Base-by-base conservation (phyloP, 169 alveolate species). In the Eimeria necatrix region DNA sequence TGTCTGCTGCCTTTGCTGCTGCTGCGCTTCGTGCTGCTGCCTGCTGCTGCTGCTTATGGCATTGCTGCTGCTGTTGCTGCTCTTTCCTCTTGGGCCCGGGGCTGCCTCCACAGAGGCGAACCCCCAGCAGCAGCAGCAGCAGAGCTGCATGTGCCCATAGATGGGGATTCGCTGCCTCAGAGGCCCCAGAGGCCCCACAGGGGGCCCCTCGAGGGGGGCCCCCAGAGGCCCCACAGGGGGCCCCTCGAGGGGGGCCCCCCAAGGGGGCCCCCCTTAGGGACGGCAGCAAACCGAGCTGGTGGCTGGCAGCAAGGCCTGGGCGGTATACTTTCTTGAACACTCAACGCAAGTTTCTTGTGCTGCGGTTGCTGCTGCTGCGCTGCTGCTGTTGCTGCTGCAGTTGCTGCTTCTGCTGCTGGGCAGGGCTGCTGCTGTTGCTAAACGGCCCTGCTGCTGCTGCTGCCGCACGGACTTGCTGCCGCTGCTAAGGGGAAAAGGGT, bases 1-100 rank as follows among this genome's bases (percentile, higher is more conserved):
- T 81, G 90, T 53, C 90, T 81, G 90, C 14, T 81, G 68, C 90
- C 90, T 3, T 51, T 81, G 71, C 73, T 81, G 90, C 73, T 81
- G 90, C 90, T 81, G 59, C 90, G 90, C 5, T 81, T 81, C 56
- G 20, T 81, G 48, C 26, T 81, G 90, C 90, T 81, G 90, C 90
- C 90, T 81, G 71, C 73, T 53, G 90, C 90, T 49, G 90, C 71
- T 52, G 90, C 90, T 1, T 81, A 81, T 24, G 90, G 73, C 16
- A 3, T 81, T 49, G 90, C 71, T 81, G 71, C 68, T 49, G 73
- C 71, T 20, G 73, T 24, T 53, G 52, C 46, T n/a, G 90, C 90
- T 10, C 26, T 81, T 8, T 81, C 90, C 71, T 81, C 90, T 8
- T 81, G 90, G 90, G 71, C 32, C 7, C 53, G 22, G 3, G 18